Conservation (phyloP, 352 stramenopile species). For the Pythium rishiriense region DNA sequence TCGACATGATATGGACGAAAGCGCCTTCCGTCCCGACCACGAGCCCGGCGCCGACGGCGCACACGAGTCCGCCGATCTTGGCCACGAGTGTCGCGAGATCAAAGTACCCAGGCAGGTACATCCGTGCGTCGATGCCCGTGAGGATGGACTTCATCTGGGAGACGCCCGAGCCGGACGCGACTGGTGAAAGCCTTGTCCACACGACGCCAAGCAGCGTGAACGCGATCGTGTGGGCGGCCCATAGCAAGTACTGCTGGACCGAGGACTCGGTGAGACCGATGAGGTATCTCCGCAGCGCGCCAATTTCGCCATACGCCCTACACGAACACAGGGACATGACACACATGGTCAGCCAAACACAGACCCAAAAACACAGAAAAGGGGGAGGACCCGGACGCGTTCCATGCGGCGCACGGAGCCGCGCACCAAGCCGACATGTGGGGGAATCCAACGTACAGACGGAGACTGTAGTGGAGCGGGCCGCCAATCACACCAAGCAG, state of each 20-base stretch:
- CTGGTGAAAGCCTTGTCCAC: slow-evolving; percentile 71
- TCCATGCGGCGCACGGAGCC: neutral
- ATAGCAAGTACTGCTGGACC: slow-evolving; percentile 47
- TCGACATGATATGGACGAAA: slow-evolving; percentile 97
- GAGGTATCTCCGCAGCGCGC: slow-evolving; percentile 42
- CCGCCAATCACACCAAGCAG: slow-evolving; percentile 81
- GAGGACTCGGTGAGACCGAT: slow-evolving; percentile 37
- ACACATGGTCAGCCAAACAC: slow-evolving; percentile 5
- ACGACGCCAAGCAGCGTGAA: slow-evolving; percentile 71
- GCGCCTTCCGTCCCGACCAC: slow-evolving; percentile 98
- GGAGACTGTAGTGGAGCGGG: slow-evolving; percentile 74
- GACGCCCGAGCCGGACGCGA: slow-evolving; percentile 76
- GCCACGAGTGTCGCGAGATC: slow-evolving; percentile 80
- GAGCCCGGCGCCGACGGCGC: slow-evolving; percentile 92
- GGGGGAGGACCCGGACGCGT: neutral
- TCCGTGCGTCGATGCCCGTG: slow-evolving; percentile 76
- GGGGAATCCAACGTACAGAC: slow-evolving; percentile 35
- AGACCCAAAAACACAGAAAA: slow-evolving; percentile 2
- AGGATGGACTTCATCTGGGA: slow-evolving; percentile 90
- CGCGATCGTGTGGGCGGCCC: slow-evolving; percentile 65
- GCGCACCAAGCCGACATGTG: neutral
- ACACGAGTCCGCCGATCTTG: slow-evolving; percentile 93
- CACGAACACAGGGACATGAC: slow-evolving; percentile 1
- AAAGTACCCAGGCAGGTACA: slow-evolving; percentile 86
- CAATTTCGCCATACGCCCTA: slow-evolving; percentile 42